Evolutionary conservation across 257 asterid species (phyloP).

Genomic region (Buddleja alternifolia): DNA sequence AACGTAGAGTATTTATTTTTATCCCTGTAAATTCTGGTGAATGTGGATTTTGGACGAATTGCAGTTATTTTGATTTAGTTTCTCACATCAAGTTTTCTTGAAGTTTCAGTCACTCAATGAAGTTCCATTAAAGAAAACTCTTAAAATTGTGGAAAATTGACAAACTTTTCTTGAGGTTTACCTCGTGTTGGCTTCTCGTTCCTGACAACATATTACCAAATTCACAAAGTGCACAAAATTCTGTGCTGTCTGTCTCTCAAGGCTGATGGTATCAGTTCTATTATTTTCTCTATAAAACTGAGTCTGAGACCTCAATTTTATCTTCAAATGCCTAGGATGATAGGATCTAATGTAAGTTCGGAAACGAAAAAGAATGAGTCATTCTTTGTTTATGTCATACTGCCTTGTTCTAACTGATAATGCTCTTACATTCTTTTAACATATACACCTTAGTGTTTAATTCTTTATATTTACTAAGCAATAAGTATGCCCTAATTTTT

Average conservation of each 20-base stretch:
- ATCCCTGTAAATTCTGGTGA: constrained; percentile 1
- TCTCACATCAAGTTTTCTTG: neutral
- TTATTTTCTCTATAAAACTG: neutral
- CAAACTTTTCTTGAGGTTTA: too few relatives aligned
- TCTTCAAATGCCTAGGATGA: neutral
- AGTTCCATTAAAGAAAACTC: neutral
- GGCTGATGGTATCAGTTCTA: too few relatives aligned
- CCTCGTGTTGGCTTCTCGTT: neutral
- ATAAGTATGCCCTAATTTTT: neutral
- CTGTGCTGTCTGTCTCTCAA: neutral
- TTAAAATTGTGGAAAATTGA: neutral
- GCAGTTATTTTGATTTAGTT: neutral
- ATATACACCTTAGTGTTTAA: neutral
- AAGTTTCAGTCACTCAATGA: neutral
- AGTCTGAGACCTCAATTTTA: neutral
- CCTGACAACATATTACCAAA: neutral
- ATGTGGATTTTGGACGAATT: neutral
- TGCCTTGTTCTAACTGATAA: constrained; percentile 5
- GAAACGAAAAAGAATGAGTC: neutral
- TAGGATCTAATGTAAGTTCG: neutral
- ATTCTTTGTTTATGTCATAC: neutral
- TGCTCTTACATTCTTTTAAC: neutral
- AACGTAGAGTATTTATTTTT: neutral
- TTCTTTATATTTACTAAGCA: neutral
- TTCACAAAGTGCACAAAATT: neutral